Percentiles rank a stretch among this genome's conserved stretches.
phyloP scores from a whole-genome alignment of 768 basidiomycete species.

The Polyporus arcularius region DNA sequence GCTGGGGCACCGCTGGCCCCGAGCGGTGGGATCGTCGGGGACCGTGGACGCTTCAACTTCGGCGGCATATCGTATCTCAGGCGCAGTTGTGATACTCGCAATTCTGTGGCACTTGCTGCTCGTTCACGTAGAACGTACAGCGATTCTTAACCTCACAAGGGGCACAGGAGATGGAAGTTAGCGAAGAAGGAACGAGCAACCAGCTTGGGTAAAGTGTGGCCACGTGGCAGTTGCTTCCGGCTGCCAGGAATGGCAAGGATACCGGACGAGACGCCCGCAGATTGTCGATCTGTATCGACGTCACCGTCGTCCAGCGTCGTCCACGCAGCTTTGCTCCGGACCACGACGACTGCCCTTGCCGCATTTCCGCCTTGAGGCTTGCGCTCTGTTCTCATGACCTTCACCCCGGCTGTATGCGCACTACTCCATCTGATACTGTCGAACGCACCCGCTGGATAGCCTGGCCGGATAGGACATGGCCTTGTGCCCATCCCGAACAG shows the following conservation, averaged over 20 bases:
- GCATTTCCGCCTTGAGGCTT: too few relatives aligned
- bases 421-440: neutral
- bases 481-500: neutral
- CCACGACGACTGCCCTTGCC: neutral
- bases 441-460: neutral
- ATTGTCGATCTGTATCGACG: neutral
- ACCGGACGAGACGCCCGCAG: neutral
- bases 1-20: neutral
- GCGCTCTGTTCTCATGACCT: neutral
- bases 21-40: constrained; percentile 10
- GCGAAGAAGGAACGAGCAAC: neutral
- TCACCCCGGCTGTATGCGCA: neutral
- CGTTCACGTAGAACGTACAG: neutral
- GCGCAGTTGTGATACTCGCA: neutral
- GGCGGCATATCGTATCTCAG: constrained; percentile 14
- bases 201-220: neutral
- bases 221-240: constrained; percentile 19
- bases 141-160: neutral
- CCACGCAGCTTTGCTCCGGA: neutral
- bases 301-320: neutral
- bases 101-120: too few relatives aligned
- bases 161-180: neutral
- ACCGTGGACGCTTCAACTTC: constrained; percentile 20
- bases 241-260: neutral
- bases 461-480: neutral